phyloP scores from a whole-genome alignment of 371 early-diverging fungal genomes.

The Coemansia sp. region DNA sequence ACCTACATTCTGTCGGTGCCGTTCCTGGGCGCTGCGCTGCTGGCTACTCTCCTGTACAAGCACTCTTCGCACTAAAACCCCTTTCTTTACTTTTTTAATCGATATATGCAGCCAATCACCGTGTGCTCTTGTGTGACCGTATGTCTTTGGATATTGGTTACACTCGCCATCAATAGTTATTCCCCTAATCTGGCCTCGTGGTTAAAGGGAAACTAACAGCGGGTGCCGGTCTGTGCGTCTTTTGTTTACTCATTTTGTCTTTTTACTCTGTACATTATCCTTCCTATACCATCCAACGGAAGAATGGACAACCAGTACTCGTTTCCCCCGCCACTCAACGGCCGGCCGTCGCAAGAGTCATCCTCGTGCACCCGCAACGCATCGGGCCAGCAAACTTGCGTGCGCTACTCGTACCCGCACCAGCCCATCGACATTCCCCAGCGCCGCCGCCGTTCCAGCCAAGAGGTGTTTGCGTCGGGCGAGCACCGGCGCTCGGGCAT shows the following conservation, averaged over 20 bases:
- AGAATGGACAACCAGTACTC: not conserved
- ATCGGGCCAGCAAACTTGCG: not conserved
- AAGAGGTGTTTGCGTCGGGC: not conserved
- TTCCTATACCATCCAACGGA: too few relatives aligned
- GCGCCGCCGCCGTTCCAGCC: not conserved
- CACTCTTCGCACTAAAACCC: not conserved
- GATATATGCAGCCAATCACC: not conserved
- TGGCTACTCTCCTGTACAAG: constrained; percentile 38
- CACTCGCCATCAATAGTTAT: not conserved
- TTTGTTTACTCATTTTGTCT: not conserved
- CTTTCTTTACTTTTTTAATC: not conserved
- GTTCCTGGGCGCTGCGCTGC: constrained; percentile 32
- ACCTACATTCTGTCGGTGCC: constrained; percentile 41
- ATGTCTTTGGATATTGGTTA: not conserved
- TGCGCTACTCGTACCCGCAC: not conserved
- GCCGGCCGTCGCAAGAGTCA: not conserved
- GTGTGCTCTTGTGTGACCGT: not conserved
- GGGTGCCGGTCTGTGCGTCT: not conserved
- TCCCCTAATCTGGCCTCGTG: too few relatives aligned
- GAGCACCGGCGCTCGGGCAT: constrained; percentile 11
- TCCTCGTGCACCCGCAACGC: not conserved
- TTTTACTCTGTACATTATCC: not conserved
- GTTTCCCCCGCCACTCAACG: constrained; percentile 3
- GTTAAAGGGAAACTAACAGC: too few relatives aligned
- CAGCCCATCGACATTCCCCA: constrained; percentile 8